Percentiles rank a stretch among this genome's conserved stretches.
Conservation (phyloP, 2,329 filamentous ascomycete species). For the Ophiostoma piceae region DNA sequence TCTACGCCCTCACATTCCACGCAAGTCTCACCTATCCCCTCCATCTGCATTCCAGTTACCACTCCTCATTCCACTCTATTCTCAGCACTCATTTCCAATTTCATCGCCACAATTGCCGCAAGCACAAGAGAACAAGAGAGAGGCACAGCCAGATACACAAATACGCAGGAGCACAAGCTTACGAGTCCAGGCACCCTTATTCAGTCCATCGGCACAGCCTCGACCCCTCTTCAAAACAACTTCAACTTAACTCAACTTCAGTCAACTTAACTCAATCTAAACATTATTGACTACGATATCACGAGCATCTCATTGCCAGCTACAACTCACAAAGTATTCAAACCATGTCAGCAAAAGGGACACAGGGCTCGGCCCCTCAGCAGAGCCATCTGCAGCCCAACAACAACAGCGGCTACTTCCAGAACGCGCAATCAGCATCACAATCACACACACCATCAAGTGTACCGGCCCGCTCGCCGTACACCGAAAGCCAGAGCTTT, state of each 20-base stretch:
- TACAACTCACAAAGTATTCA: not conserved
- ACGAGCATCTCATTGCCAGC: not conserved
- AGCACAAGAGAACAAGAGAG: not conserved
- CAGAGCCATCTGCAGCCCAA: conserved; percentile 6
- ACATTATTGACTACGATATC: not conserved
- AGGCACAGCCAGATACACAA: not conserved
- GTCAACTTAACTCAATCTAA: no score
- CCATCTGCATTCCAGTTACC: not conserved
- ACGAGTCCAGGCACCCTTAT: conserved; percentile 11
- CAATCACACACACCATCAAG: conserved; percentile 1
- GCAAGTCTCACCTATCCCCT: not conserved
- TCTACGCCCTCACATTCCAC: not conserved
- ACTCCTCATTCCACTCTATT: not conserved
- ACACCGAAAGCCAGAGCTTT: conserved; percentile 24
- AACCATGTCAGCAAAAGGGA: not conserved
- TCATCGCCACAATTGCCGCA: conserved; percentile 10
- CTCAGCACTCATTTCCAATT: not conserved
- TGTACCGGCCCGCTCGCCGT: conserved; percentile 23
- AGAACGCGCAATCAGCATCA: not conserved
- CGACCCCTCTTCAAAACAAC: not conserved
- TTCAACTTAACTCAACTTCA: not conserved
- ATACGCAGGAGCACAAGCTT: not conserved
- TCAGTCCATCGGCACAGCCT: not conserved
- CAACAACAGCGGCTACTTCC: conserved; percentile 16
- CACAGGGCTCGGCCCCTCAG: not conserved